phyloP scores from a whole-genome alignment of 768 basidiomycete genomes.

The Hebeloma cylindrosporum region DNA sequence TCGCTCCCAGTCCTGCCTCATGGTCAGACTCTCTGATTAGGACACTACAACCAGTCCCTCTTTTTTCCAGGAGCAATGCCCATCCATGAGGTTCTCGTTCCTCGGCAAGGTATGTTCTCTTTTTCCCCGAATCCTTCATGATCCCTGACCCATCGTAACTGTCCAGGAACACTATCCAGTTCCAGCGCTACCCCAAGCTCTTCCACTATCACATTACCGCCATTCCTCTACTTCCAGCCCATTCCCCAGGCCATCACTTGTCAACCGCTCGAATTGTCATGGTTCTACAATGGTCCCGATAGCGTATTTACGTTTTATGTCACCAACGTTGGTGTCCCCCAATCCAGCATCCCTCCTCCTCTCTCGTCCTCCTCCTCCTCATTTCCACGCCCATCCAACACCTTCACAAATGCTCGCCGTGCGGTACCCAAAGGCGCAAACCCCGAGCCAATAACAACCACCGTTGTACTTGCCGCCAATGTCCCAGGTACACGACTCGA shows the following conservation, averaged over 20 bases:
- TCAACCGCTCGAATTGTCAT: conserved; percentile 27
- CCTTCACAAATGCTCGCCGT: conserved; percentile 9
- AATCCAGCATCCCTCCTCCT: conserved; percentile 21
- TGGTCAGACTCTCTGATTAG: too few species aligned
- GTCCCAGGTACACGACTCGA: too few species aligned
- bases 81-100: conserved; percentile 1
- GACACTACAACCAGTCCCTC: too few species aligned
- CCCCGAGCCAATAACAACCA: conserved; percentile 5
- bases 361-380: conserved; percentile 7
- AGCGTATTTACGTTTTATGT: conserved; percentile 34
- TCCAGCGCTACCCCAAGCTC: conserved; percentile 3
- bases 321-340: conserved; percentile 37
- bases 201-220: conserved; percentile 7
- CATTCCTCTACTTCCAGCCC: conserved; percentile 23
- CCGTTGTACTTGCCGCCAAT: conserved; percentile 24
- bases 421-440: conserved; percentile 19
- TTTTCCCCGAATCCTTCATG: too few species aligned
- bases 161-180: background rate
- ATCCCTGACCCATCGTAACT: too few species aligned
- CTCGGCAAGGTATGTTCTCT: conserved; percentile 13
- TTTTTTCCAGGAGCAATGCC: conserved; percentile 25
- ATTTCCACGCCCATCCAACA: conserved; percentile 3
- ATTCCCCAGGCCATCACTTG: conserved; percentile 28
- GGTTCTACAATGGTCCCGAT: conserved; percentile 39
- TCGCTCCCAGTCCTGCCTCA: too few species aligned